These are phyloP conservation scores for Nemania diffusa DNA, from an alignment of 2,329 filamentous ascomycete genomes.

Conservation along the genomic window DNA sequence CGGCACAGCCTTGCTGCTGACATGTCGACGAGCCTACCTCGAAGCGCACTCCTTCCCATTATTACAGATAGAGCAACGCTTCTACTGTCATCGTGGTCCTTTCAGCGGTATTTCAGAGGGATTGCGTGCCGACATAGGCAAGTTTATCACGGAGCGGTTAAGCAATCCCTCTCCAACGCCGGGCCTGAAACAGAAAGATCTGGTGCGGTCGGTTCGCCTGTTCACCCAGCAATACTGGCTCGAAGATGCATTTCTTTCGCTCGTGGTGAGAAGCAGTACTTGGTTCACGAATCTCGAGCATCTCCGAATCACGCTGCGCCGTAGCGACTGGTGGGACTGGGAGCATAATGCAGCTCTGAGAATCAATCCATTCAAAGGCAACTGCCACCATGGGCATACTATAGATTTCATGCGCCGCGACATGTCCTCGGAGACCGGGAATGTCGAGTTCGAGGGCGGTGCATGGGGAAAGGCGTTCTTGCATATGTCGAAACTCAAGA, in stretches of 20 bases:
- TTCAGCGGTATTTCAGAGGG: conserved; percentile 10
- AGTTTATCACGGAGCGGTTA: conserved; percentile 40
- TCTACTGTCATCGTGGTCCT: conserved; percentile 43
- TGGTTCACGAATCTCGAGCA: conserved; percentile 42
- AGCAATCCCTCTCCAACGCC: conserved; percentile 22
- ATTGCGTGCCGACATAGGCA: conserved; percentile 33
- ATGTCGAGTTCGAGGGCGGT: conserved; percentile 24
- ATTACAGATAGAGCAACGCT: conserved; percentile 45
- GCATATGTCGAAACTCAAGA: conserved; percentile 37
- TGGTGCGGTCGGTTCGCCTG: conserved; percentile 36
- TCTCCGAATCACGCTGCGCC: conserved; percentile 49
- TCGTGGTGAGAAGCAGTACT: conserved; percentile 6
- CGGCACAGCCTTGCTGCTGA: conserved; percentile 45
- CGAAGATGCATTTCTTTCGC: conserved; percentile 37
- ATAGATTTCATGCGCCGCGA: conserved; percentile 32
- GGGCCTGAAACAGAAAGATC: conserved; percentile 22
- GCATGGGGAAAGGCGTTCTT: conserved; percentile 40
- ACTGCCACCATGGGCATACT: conserved; percentile 6
- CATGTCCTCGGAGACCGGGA: conserved; percentile 28
- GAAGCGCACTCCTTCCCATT: conserved; percentile 48
- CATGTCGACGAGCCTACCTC: conserved; percentile 51
- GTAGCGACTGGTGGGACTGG: conserved; percentile 52
- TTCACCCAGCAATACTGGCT: conserved; percentile 43
- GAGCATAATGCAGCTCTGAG: conserved; percentile 44
- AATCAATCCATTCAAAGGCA: conserved; percentile 43